phyloP scores from a whole-genome alignment of 2,329 filamentous ascomycete species.

The Alternaria sp. region DNA sequence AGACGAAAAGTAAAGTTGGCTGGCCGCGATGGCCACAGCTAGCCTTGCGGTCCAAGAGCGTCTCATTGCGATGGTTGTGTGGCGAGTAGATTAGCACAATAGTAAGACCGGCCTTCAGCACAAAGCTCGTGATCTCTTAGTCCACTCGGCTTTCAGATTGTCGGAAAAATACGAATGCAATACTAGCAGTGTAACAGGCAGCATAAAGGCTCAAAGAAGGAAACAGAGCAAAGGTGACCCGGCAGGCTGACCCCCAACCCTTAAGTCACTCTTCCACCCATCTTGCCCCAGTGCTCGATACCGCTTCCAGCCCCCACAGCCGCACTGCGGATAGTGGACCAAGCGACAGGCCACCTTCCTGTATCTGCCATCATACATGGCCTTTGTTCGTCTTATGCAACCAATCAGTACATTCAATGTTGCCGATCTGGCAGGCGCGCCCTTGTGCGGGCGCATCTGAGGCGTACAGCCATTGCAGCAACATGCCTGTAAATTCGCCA shows the following conservation, averaged over 20 bases:
- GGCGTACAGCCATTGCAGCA: conserved; percentile 4
- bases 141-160: neutral
- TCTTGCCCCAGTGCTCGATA: neutral
- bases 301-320: conserved; percentile 9
- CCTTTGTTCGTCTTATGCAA: conserved; percentile 2
- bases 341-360: conserved; percentile 7
- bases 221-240: neutral
- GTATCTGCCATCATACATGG: neutral
- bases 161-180: neutral
- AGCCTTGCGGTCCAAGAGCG: conserved; percentile 14
- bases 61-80: conserved; percentile 9
- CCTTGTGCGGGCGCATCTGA: conserved; percentile 3
- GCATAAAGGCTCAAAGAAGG: neutral
- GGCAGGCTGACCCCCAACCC: conserved; percentile 1
- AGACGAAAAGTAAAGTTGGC: conserved; percentile 8
- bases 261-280: conserved; percentile 5
- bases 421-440: conserved; percentile 1
- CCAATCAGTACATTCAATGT: conserved; percentile 1
- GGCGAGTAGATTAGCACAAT: neutral
- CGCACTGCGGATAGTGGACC: neutral
- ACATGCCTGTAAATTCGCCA: neutral
- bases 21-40: conserved; percentile 14
- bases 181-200: neutral
- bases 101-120: neutral
- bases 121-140: neutral